Evolutionary conservation across 2,329 filamentous ascomycete species (phyloP), one percentile per base, ranked within the genome.

Genomic region (Cadophora malorum): DNA sequence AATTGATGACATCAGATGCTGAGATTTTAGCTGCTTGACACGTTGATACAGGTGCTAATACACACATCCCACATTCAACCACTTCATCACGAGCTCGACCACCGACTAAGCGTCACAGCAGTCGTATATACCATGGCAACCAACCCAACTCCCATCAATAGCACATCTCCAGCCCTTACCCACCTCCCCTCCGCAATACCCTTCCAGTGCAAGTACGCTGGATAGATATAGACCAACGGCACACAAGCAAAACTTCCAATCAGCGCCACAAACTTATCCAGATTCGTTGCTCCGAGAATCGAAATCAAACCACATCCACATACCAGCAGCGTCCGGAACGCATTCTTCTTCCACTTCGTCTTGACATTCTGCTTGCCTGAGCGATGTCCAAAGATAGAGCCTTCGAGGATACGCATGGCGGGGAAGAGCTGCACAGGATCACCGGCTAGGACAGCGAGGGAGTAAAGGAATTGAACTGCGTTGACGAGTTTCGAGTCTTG

Each of bases 331-430:
- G 97, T 97, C 65, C 95, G 90, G 83, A 97, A 98, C 28, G 91
- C 83, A 75, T 98, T 98, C 88, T 98, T 98, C 85, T 97, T 91
- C 95, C 95, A 98, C 82, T 98, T 98, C 83, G 97, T 96, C 78
- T 91, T 94, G 0, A 92, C 92, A 78, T 97, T 97, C 81, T 96
- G 96, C 81, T 98, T 98, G 74, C 95, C 94, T 4, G 71, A 72
- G 68, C 93, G 97, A 76, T 91, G 87, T n/a, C 91, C 96, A 80
- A 97, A 98, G 8, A 97, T 84, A 71, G 92, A 92, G 73, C 96
- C 96, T 80, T 96, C 94, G 56, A 92, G 92, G 77, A 97, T 98
- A 76, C 95, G 91, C 75, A 98, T 97, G 45, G 95, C 95, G 0
- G 95, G 95, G 84, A 97, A 98, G 73, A 98, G 93, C 77, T 98